Evolutionary conservation across 257 asterid species (phyloP).

Genomic region (Sherardia arvensis): DNA sequence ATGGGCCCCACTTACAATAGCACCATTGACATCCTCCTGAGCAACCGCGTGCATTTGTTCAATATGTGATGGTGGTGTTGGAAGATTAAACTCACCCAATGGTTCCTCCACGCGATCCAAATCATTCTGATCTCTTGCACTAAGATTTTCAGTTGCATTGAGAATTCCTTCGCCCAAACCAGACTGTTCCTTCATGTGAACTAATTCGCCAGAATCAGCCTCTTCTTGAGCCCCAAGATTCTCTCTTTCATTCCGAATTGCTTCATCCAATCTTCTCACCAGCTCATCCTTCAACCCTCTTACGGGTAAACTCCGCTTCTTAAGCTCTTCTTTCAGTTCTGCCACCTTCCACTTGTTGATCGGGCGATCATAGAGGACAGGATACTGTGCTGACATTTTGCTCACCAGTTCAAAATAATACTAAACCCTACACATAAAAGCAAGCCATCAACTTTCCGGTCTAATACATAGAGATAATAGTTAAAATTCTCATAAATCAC

Average conservation of each 20-base stretch:
- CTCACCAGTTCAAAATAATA: not conserved
- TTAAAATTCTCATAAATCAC: not conserved
- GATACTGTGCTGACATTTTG: slow-evolving; percentile 25
- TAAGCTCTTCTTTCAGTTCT: slow-evolving; percentile 34
- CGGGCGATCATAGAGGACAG: slow-evolving; percentile 30
- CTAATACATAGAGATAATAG: too few relatives aligned
- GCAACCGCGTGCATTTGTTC: slow-evolving; percentile 1
- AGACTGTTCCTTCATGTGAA: slow-evolving; percentile 4
- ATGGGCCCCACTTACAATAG: not conserved
- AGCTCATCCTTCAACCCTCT: slow-evolving; percentile 36
- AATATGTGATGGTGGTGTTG: not conserved
- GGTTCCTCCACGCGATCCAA: slow-evolving; percentile 8
- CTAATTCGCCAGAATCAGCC: slow-evolving; percentile 1
- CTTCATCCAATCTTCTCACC: slow-evolving; percentile 29
- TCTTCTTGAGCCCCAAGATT: slow-evolving; percentile 10
- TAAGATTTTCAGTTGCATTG: slow-evolving; percentile 16
- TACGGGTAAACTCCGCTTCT: slow-evolving; percentile 22
- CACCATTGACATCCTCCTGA: slow-evolving; percentile 11
- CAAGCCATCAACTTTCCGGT: too few relatives aligned
- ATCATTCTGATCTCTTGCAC: slow-evolving; percentile 6
- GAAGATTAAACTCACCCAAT: not conserved
- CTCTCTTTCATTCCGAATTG: slow-evolving; percentile 20
- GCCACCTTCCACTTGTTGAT: slow-evolving; percentile 37
- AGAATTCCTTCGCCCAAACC: slow-evolving; percentile 19
- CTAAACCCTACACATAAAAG: not conserved